Evolutionary conservation across 371 early-diverging fungal species (phyloP).

Genomic region (Entomophthora muscae): DNA sequence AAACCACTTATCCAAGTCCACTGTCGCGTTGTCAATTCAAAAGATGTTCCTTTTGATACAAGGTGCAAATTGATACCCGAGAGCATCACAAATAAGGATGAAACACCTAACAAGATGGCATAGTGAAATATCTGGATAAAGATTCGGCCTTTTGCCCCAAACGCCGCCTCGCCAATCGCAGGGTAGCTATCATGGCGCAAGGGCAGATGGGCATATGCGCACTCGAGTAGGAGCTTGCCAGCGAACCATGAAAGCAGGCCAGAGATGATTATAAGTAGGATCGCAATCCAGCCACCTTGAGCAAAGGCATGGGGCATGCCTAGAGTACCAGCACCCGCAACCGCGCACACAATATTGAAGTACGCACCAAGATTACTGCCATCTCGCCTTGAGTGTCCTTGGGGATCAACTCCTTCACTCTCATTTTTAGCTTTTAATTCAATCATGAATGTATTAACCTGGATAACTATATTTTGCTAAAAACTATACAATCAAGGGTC

Average conservation of each 20-base stretch:
- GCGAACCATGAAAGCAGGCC: constrained; percentile 8
- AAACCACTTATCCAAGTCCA: background rate
- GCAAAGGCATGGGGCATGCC: constrained; percentile 11
- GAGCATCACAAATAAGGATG: constrained; percentile 33
- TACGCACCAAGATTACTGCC: constrained; percentile 2
- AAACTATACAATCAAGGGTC: too few relatives aligned
- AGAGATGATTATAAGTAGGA: constrained; percentile 7
- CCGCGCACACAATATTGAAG: constrained; percentile 9
- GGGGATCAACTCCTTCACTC: too few relatives aligned
- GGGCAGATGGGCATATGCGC: constrained; percentile 12
- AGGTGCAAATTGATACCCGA: constrained; percentile 29
- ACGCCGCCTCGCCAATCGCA: constrained; percentile 20
- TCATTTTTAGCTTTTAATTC: too few relatives aligned
- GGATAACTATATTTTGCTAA: too few relatives aligned
- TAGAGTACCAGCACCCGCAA: constrained; percentile 13
- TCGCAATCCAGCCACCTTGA: constrained; percentile 13
- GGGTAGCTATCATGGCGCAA: constrained; percentile 13
- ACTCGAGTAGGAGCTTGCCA: constrained; percentile 11
- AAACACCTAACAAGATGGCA: constrained; percentile 36
- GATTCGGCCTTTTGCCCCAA: constrained; percentile 16
- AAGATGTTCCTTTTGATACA: constrained; percentile 11
- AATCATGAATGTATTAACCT: too few relatives aligned
- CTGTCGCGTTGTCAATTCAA: background rate
- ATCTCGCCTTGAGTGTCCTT: background rate
- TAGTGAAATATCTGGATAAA: constrained; percentile 30